Base-by-base conservation (phyloP, 2,329 filamentous ascomycete species). In the Calonectria naviculata region DNA sequence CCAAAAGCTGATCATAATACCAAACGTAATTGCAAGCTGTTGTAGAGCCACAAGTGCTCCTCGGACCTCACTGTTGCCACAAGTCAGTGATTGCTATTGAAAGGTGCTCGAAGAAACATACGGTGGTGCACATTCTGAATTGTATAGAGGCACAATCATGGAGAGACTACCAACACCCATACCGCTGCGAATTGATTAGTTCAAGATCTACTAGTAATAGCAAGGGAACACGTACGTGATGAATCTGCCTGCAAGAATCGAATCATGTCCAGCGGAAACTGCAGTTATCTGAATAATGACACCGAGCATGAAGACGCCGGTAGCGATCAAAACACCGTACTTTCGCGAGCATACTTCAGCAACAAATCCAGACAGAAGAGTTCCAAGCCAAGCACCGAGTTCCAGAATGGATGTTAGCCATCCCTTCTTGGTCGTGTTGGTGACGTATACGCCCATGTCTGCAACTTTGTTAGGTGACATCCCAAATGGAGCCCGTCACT, bases 331-430 rank as follows among this genome's bases (percentile, higher is more conserved):
- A 67, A 94, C 91, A 8, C 90, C 89, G 73, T 92, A 92, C 80
- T 94, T 94, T 56, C 93, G 87, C 2, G 91, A 93, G 61, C 92
- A 80, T 4, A 88, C 85, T 78, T 95, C 93, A 21, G 93, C 93
- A n/a, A 95, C 81, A 77, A 93, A 93, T 1, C 93, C 92, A 3
- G 90, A 93, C 46, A 93, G 85, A 4, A 95, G 82, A 0, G 92
- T 90, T 42, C 93, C 93, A n/a, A 94, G 79, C 93, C 93, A 95
- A 49, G 93, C 93, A 64, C 93, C 93, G 2, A 95, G 88, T 79
- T 95, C 93, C 29, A 95, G 89, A 73, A 94, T 94, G 2, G 93
- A 87, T 1, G 89, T 90, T 6, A 91, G 79, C 89, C 89, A 91
- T 19, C 89, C 89, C 76, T 90, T 90, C 73, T 88, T 86, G 6